A percentile compares a stretch with the other conserved stretches of the same genome.
These are phyloP conservation scores for Penium margaritaceum DNA, from an alignment of 139 green algal species.

Conservation along the genomic window DNA sequence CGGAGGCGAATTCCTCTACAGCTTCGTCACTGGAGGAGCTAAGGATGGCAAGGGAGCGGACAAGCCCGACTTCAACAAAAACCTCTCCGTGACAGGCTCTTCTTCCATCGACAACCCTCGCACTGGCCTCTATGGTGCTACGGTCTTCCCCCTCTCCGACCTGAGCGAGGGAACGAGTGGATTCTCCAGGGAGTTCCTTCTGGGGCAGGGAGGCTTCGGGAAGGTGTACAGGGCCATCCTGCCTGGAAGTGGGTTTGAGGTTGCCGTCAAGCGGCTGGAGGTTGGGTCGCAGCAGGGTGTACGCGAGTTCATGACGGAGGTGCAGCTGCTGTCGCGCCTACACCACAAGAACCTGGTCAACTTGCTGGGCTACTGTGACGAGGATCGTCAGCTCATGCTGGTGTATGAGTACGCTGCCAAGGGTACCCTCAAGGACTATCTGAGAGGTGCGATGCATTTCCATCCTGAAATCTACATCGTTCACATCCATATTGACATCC, in stretches of 20 bases:
- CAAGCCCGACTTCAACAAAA: too few relatives aligned
- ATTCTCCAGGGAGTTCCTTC: conserved; percentile 14
- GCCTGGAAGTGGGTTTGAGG: neutral
- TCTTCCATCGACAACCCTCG: too few relatives aligned
- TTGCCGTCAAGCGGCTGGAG: conserved; percentile 30
- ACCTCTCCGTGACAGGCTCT: too few relatives aligned
- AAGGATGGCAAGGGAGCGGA: too few relatives aligned
- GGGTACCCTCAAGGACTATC: conserved; percentile 22
- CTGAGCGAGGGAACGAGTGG: conserved; percentile 1
- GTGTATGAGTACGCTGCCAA: conserved; percentile 27
- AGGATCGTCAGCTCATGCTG: conserved; percentile 21
- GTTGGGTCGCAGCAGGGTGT: conserved; percentile 21
- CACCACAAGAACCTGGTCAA: conserved; percentile 30
- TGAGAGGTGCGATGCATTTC: conserved; percentile 6
- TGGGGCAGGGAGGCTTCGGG: conserved; percentile 14
- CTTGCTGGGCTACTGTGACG: conserved; percentile 27
- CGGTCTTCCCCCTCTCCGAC: conserved; percentile 15
- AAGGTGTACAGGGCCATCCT: conserved; percentile 18
- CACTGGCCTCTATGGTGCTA: conserved; percentile 12
- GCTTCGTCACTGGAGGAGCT: too few relatives aligned
- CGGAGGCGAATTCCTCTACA: too few relatives aligned
- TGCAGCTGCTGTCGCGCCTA: conserved; percentile 25
- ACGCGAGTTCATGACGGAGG: conserved; percentile 27
- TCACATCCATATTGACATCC: too few relatives aligned
- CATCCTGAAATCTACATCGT: too few relatives aligned